These are phyloP conservation scores for Pholiota adiposa DNA, from an alignment of 1,284 basidiomycete species.

Conservation along the genomic window DNA sequence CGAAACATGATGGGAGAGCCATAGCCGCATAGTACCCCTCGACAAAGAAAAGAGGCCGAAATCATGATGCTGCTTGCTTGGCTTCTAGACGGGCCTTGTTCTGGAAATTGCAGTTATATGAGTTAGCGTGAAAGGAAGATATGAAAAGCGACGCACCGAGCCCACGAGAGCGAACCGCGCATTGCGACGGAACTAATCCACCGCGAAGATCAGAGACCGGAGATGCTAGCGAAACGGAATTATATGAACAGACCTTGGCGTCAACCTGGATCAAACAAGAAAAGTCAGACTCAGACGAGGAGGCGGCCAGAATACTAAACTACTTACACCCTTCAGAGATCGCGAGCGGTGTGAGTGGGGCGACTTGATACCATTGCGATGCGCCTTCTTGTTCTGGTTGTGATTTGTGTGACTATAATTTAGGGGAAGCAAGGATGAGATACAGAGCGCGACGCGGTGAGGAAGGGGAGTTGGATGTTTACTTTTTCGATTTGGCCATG, in stretches of 20 bases:
- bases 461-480: slow-evolving; percentile 20
- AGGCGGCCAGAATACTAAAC: too few relatives aligned
- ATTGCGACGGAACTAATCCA: slow-evolving; percentile 82
- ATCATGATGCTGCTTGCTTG: slow-evolving; percentile 52
- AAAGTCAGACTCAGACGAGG: slow-evolving; percentile 5
- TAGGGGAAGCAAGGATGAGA: slow-evolving; percentile 11
- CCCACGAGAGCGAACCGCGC: slow-evolving; percentile 78
- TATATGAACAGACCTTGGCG: slow-evolving; percentile 65
- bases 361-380: slow-evolving; percentile 95
- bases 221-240: background rate
- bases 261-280: slow-evolving; percentile 66
- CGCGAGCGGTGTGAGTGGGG: slow-evolving; percentile 78
- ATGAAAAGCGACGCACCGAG: slow-evolving; percentile 60
- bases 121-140: slow-evolving; percentile 7
- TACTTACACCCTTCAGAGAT: slow-evolving; percentile 90
- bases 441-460: slow-evolving; percentile 6
- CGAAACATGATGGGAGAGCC: background rate
- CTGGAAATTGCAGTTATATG: slow-evolving; percentile 36
- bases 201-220: background rate
- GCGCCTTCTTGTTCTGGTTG: slow-evolving; percentile 95
- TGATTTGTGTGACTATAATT: slow-evolving; percentile 81
- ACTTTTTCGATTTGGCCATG: slow-evolving; percentile 89
- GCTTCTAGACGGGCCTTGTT: slow-evolving; percentile 65
- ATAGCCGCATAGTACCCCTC: background rate
- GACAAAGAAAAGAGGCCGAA: background rate